Conservation (phyloP, 2,329 filamentous ascomycete species). For the Verticillium nonalfalfae region DNA sequence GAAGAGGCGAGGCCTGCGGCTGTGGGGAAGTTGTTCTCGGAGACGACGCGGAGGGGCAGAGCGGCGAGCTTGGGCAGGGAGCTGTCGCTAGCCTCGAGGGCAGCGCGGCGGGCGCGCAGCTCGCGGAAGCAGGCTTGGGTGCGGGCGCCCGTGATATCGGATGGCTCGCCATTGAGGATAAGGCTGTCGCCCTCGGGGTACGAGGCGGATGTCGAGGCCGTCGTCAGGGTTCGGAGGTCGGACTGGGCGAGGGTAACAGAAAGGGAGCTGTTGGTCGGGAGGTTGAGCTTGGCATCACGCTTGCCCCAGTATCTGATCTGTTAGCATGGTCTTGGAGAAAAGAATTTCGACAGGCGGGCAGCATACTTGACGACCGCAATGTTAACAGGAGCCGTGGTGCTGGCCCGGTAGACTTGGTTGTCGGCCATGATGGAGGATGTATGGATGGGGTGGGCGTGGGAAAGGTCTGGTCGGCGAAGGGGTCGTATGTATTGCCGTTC, state of each 20-base stretch:
- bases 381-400: slow-evolving; percentile 95
- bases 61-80: slow-evolving; percentile 76
- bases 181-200: slow-evolving; percentile 66
- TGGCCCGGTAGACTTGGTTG: slow-evolving; percentile 73
- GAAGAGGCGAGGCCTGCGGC: slow-evolving; percentile 81
- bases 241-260: slow-evolving; percentile 92
- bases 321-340: not conserved
- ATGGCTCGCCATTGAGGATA: slow-evolving; percentile 73
- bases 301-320: slow-evolving; percentile 78
- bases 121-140: slow-evolving; percentile 93
- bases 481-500: not conserved
- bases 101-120: slow-evolving; percentile 69
- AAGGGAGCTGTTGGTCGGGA: slow-evolving; percentile 95
- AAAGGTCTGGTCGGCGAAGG: not conserved
- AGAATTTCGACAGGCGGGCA: not conserved
- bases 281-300: slow-evolving; percentile 86
- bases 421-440: slow-evolving; percentile 32
- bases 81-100: slow-evolving; percentile 65
- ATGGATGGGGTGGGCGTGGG: not conserved
- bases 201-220: slow-evolving; percentile 76
- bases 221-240: slow-evolving; percentile 92
- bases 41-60: slow-evolving; percentile 77
- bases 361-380: slow-evolving; percentile 92
- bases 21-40: slow-evolving; percentile 98
- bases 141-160: slow-evolving; percentile 80